phyloP scores from a whole-genome alignment of 1,284 basidiomycete genomes.

The Takashimella koratensis region DNA sequence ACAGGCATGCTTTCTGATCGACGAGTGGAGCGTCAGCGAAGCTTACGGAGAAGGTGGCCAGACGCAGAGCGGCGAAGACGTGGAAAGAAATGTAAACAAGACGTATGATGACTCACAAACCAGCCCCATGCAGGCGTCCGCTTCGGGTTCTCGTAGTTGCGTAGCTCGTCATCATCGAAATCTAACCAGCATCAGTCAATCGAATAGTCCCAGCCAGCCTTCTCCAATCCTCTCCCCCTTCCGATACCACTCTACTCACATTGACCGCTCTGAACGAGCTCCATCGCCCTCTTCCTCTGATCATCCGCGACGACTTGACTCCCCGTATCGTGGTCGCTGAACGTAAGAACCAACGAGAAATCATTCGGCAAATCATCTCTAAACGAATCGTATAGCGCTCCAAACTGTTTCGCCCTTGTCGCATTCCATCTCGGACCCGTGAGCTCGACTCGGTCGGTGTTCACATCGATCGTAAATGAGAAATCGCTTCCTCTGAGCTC shows the following conservation, averaged over 20 bases:
- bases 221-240: neutral
- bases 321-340: slow-evolving; percentile 45
- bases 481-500: slow-evolving; percentile 26
- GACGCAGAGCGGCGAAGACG: neutral
- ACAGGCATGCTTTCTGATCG: slow-evolving; percentile 37
- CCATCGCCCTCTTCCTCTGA: slow-evolving; percentile 40
- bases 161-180: slow-evolving; percentile 41
- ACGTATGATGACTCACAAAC: slow-evolving; percentile 31
- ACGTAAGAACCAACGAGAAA: slow-evolving; percentile 35
- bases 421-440: slow-evolving; percentile 23
- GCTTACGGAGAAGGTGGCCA: neutral
- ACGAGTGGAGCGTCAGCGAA: neutral
- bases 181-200: too few relatives aligned
- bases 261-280: slow-evolving; percentile 38
- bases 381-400: slow-evolving; percentile 32
- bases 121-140: slow-evolving; percentile 41
- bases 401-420: slow-evolving; percentile 27
- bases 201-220: too few relatives aligned
- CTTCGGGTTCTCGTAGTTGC: slow-evolving; percentile 38
- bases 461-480: slow-evolving; percentile 36
- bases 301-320: slow-evolving; percentile 44
- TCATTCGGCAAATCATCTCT: slow-evolving; percentile 28
- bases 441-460: slow-evolving; percentile 16
- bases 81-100: neutral
- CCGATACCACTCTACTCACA: slow-evolving; percentile 32